phyloP scores from a whole-genome alignment of 495 filamentous ascomycete genomes.

The Astrothelium subdiscretum region DNA sequence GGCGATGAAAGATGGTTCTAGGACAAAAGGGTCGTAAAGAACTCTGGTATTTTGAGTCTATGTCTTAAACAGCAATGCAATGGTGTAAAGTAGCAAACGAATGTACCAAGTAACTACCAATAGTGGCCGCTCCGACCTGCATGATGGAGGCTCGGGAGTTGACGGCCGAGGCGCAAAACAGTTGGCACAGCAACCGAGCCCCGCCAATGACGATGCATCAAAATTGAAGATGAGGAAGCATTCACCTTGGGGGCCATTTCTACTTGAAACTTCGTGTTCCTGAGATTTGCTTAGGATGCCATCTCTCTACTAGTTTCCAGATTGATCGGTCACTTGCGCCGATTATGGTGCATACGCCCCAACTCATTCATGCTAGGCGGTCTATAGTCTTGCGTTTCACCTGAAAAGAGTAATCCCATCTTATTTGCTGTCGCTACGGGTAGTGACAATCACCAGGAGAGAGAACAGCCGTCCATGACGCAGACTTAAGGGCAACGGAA shows the following conservation, averaged over 20 bases:
- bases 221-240: no score
- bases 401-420: no score
- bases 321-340: no score
- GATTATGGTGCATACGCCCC: no score
- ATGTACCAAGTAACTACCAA: not conserved
- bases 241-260: not conserved
- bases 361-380: no score
- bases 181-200: not conserved
- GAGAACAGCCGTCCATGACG: no score
- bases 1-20: not conserved
- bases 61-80: not conserved
- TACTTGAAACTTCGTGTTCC: not conserved
- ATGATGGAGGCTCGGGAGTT: not conserved
- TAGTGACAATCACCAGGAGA: no score
- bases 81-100: not conserved
- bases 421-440: no score
- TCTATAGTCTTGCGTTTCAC: no score
- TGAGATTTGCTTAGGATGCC: no score
- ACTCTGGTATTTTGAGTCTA: not conserved
- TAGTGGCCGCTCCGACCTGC: not conserved
- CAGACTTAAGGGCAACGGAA: no score
- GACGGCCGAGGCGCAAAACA: not conserved
- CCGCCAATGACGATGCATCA: not conserved
- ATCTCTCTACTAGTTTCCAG: no score
- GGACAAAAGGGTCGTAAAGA: not conserved